phyloP scores from a whole-genome alignment of 1,284 basidiomycete genomes.

The Irpex lacteus region DNA sequence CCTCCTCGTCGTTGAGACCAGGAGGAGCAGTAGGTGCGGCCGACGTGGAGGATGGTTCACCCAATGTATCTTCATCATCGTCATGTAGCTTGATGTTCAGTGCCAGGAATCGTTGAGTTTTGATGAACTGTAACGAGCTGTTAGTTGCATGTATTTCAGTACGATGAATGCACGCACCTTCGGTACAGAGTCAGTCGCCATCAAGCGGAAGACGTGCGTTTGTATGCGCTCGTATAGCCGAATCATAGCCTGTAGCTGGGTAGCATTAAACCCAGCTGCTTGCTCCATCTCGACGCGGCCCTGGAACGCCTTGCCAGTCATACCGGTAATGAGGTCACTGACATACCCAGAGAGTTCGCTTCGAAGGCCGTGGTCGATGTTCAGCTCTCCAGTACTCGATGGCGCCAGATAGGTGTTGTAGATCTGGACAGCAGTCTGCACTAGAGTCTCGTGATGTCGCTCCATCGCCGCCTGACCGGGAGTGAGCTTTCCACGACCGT shows the following conservation, averaged over 20 bases:
- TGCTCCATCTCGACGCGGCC: conserved; percentile 80
- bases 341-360: conserved; percentile 94
- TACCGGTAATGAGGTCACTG: conserved; percentile 76
- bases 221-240: conserved; percentile 95
- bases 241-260: conserved; percentile 93
- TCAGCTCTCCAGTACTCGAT: conserved; percentile 92
- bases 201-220: conserved; percentile 92
- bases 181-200: conserved; percentile 97
- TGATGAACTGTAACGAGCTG: conserved; percentile 65
- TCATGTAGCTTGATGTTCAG: conserved; percentile 72
- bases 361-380: conserved; percentile 95
- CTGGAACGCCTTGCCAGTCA: conserved; percentile 75
- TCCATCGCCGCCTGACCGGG: conserved; percentile 92
- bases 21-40: conserved; percentile 60
- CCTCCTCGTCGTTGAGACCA: conserved; percentile 64
- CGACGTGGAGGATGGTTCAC: conserved; percentile 26
- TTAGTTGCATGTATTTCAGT: background rate
- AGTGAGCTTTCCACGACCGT: conserved; percentile 39
- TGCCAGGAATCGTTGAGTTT: conserved; percentile 74
- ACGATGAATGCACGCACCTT: conserved; percentile 51
- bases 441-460: conserved; percentile 92
- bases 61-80: conserved; percentile 49
- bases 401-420: conserved; percentile 96
- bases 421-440: conserved; percentile 92
- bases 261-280: conserved; percentile 80